Evolutionary conservation across 2,329 filamentous ascomycete genomes (phyloP), one percentile per base, ranked within the genome.

Genomic region (Fusarium decemcellulare): DNA sequence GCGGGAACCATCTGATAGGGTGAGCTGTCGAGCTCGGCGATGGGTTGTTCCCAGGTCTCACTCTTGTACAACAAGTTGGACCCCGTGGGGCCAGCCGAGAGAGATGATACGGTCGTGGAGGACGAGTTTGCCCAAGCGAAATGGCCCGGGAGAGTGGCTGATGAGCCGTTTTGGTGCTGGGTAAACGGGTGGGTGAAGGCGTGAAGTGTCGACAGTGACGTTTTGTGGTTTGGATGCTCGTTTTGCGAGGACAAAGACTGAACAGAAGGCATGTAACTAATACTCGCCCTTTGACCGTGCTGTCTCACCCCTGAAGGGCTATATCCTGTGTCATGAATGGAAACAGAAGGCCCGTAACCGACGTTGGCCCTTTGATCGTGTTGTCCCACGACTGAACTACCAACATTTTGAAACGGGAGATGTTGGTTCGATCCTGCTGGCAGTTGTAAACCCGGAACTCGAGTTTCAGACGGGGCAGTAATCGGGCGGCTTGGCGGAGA

Each of bases 1-100:
- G 63, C 44, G 2, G 65, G 65, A 18, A 68, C 40, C 47, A 51
- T 66, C 1, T 58, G 66, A 12, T 43, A 54, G 3, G 61, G 55
- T 9, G 65, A 68, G 23, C 18, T 58, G 16, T 66, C 66, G 8
- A 68, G 34, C 29, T 68, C 66, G 3, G 61, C 65, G n/a, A 68
- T 68, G 0, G 65, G 37, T 2, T 47, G 65, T 16, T 36, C 14
- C 36, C 27, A 40, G 4, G 6, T 10, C 2, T 36, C 16, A 6
- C 36, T 48, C 9, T 50, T 39, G 34, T 11, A 40, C 23, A 30
- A 30, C 15, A 34, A 15, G 3, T 46, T 30, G 15, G 48, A 42
- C 34, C 29, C 48, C 3, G 40, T 10, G 0, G 30, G 29, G 4
- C 30, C 27, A 6, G 56, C 43, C 2, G 61, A 54, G 9, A 50